phyloP scores from a whole-genome alignment of 441 rosid species.

The Gossypium davidsonii region DNA sequence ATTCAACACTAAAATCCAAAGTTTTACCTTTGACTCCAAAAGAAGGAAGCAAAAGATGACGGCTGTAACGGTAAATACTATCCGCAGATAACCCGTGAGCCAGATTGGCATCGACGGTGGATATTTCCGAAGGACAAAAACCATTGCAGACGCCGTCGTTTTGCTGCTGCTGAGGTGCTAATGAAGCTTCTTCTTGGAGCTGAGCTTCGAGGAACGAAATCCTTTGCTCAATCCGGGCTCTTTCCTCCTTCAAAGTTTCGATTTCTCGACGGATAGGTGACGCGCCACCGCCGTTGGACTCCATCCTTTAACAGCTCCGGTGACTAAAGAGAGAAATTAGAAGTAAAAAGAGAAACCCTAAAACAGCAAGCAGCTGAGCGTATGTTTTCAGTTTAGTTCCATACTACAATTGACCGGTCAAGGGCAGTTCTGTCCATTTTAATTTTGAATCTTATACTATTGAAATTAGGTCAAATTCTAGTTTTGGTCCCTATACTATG shows the following conservation, averaged over 20 bases:
- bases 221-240: constrained; percentile 47
- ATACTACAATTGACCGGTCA: background rate
- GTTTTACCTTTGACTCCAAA: constrained; percentile 78
- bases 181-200: constrained; percentile 34
- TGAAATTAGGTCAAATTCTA: background rate
- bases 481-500: too few species aligned
- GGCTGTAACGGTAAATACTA: constrained; percentile 79
- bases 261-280: constrained; percentile 41
- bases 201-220: constrained; percentile 62
- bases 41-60: constrained; percentile 81
- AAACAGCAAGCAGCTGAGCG: background rate
- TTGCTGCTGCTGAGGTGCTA: background rate
- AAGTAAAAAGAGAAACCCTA: constrained; percentile 6
- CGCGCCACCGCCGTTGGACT: constrained; percentile 27
- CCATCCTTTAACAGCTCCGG: constrained; percentile 28
- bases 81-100: constrained; percentile 55
- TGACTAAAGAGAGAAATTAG: background rate
- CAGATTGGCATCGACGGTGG: constrained; percentile 25
- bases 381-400: background rate
- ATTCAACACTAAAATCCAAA: background rate
- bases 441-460: background rate
- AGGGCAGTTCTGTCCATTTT: background rate
- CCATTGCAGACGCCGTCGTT: constrained; percentile 29
- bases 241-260: constrained; percentile 40
- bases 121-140: constrained; percentile 17